phyloP scores from a whole-genome alignment of 768 basidiomycete species.

The Mrakia frigida region DNA sequence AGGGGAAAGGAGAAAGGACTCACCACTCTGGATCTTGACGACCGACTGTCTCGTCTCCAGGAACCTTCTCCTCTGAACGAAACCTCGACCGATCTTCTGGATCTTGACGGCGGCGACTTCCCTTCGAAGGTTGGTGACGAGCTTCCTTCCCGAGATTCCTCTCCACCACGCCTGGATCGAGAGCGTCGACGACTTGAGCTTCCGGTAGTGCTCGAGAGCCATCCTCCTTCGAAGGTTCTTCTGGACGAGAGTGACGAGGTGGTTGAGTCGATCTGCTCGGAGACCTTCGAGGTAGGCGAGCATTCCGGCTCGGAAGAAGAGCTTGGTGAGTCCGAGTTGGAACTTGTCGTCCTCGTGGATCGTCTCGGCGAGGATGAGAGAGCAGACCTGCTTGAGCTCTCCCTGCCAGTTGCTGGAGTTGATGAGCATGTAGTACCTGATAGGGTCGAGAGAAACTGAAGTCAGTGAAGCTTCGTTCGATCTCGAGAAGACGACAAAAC shows the following conservation, averaged over 20 bases:
- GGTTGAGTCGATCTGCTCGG: slow-evolving; percentile 78
- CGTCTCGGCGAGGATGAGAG: slow-evolving; percentile 73
- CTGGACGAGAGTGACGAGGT: slow-evolving; percentile 89
- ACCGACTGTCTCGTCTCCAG: slow-evolving; percentile 58
- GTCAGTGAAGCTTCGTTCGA: neutral
- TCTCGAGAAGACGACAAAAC: neutral
- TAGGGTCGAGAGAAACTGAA: neutral
- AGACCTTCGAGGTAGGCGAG: slow-evolving; percentile 89
- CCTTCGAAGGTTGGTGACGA: slow-evolving; percentile 65
- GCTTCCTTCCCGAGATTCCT: slow-evolving; percentile 66
- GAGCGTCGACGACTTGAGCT: slow-evolving; percentile 67
- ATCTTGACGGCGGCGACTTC: slow-evolving; percentile 70
- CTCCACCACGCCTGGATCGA: slow-evolving; percentile 93
- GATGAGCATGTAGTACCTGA: slow-evolving; percentile 94
- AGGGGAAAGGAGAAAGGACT: slow-evolving; percentile 45
- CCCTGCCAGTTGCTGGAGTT: slow-evolving; percentile 79
- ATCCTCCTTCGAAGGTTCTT: slow-evolving; percentile 90
- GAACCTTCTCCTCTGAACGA: slow-evolving; percentile 67
- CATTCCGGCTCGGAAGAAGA: slow-evolving; percentile 99
- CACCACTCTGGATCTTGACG: slow-evolving; percentile 76
- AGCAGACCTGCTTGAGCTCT: slow-evolving; percentile 69
- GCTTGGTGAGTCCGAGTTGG: slow-evolving; percentile 93
- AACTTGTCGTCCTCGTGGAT: slow-evolving; percentile 94
- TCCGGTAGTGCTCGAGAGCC: slow-evolving; percentile 72
- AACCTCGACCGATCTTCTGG: slow-evolving; percentile 67